Percentiles rank a stretch among this genome's conserved stretches.
Evolutionary conservation across 306 rosid species (phyloP).

Genomic region (Fragaria iinumae): DNA sequence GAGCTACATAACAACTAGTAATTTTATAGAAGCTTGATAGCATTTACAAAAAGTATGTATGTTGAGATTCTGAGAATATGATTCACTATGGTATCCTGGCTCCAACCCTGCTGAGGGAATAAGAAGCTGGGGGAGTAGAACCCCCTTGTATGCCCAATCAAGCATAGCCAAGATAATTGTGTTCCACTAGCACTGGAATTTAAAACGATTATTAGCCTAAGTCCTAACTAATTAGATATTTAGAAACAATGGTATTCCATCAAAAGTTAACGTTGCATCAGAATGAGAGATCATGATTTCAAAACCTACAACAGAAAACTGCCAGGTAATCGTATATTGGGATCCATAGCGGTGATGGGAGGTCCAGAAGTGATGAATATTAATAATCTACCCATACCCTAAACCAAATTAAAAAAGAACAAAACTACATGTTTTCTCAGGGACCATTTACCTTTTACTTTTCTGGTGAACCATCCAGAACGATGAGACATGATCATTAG

Average conservation of each 20-base stretch:
- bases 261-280: neutral
- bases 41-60: neutral
- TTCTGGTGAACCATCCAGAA: slow-evolving; percentile 88
- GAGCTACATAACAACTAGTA: neutral
- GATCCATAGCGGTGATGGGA: neutral
- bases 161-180: neutral
- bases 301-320: neutral
- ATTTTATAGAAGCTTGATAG: neutral
- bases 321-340: neutral
- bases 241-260: neutral
- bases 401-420: neutral
- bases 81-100: neutral
- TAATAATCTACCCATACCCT: neutral
- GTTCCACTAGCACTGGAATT: neutral
- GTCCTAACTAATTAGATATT: neutral
- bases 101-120: neutral
- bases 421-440: neutral
- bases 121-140: neutral
- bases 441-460: slow-evolving; percentile 69
- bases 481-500: slow-evolving; percentile 63
- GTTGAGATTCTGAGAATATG: neutral
- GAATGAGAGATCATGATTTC: neutral
- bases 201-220: neutral
- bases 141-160: neutral
- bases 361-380: neutral